Base-by-base conservation (phyloP, 2,329 filamentous ascomycete species). In the Amauroascus niger region DNA sequence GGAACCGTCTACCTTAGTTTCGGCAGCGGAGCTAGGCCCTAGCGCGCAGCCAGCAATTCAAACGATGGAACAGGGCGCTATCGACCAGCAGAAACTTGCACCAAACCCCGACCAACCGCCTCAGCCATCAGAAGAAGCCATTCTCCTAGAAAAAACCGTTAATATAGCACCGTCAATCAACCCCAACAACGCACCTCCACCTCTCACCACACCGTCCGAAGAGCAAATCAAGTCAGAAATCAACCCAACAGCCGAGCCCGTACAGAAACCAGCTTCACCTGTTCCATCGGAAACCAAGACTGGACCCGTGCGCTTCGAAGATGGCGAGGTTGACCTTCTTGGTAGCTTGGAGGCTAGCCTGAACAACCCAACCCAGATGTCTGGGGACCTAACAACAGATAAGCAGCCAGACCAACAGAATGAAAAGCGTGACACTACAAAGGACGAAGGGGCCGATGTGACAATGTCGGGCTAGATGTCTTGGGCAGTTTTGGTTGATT, bases 281-380 rank as follows among this genome's bases (percentile, higher is more conserved):
- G 22, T 26, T 46, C 9, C 37, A 14, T 30, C 52, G 28, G 30
- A 4, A n/a, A 18, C 37, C 1, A 14, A 40, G 11, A 16, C 28
- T 4, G 49, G 35, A 13, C 39, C 18, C 30, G 41, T 50, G 46
- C 61, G 16, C 44, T 58, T 59, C 32, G 64, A 69, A 16, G 69
- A 70, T 35, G 66, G 64, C 6, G 71, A 74, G 51, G 61, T 71
- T 28, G 74, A 77, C 63, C 60, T 77, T 30, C 62, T 77, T 26
- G 74, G 72, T 33, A 76, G 71, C 53, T 59, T 77, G 22, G 75
- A 78, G 58, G 69, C 68, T 22, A 74, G 74, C 52, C 58, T 75
- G 39, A 58, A 58, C 22, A 55, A 45, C 26, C 53, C 48, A 3
- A 6, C 26, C 6, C 37, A 35, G 28, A 11, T 24, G 24, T 22